phyloP scores from a whole-genome alignment of 257 asterid genomes.

The Solanum phureja region DNA sequence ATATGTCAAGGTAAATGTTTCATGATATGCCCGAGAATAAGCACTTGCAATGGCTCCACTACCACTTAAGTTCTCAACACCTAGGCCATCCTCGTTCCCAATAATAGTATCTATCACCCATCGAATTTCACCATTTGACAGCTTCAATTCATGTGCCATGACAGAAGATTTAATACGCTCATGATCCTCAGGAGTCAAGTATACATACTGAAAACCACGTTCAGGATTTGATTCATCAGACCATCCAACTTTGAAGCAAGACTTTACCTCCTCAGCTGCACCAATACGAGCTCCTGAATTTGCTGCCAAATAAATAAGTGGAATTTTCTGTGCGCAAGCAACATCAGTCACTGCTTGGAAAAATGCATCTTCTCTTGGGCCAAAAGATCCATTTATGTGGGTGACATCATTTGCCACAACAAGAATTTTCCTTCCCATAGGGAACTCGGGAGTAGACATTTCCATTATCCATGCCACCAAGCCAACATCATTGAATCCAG shows the following conservation, averaged over 20 bases:
- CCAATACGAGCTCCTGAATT: slow-evolving; percentile 99
- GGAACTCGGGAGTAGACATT: slow-evolving; percentile 93
- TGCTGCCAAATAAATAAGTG: slow-evolving; percentile 91
- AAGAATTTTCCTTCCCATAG: slow-evolving; percentile 76
- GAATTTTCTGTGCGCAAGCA: slow-evolving; percentile 72
- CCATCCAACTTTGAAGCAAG: slow-evolving; percentile 98
- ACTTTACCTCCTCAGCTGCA: slow-evolving; percentile 93
- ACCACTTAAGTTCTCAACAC: slow-evolving; percentile 79
- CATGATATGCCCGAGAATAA: slow-evolving; percentile 84
- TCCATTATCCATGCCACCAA: slow-evolving; percentile 97
- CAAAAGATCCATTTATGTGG: slow-evolving; percentile 89
- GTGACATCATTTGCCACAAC: slow-evolving; percentile 86
- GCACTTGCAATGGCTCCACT: slow-evolving; percentile 99
- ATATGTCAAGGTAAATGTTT: slow-evolving; percentile 83
- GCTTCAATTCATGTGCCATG: slow-evolving; percentile 61
- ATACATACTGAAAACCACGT: slow-evolving; percentile 83
- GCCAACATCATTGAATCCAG: slow-evolving; percentile 81
- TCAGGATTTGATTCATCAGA: slow-evolving; percentile 87
- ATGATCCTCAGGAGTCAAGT: slow-evolving; percentile 80
- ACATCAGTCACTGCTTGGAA: slow-evolving; percentile 81
- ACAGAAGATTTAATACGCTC: slow-evolving; percentile 62
- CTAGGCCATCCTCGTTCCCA: slow-evolving; percentile 86
- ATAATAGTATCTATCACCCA: slow-evolving; percentile 87
- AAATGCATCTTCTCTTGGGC: slow-evolving; percentile 90
- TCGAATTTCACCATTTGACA: slow-evolving; percentile 64